Evolutionary conservation across 2,329 filamentous ascomycete genomes (phyloP), one percentile per base, ranked within the genome.

Genomic region (Fusarium torulosum): DNA sequence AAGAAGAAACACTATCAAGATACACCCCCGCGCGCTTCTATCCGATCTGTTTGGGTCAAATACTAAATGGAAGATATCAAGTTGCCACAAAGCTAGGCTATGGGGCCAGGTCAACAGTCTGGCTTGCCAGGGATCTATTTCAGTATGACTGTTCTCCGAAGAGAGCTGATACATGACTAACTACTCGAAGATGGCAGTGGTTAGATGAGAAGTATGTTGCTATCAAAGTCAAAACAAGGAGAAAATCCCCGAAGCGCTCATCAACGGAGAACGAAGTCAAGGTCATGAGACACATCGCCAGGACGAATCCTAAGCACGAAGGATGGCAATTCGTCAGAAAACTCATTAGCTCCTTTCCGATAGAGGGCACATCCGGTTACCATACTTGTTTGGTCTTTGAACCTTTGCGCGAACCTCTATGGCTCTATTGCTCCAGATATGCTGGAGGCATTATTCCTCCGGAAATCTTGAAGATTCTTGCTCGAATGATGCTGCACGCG

Each of bases 321-420:
- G 66, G 70, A 7, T 68, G 61, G 60, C 53, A 71, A 19, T 74
- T 74, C 17, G 29, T 72, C 7, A 43, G 66, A 19, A 74, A 63
- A 19, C 55, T 74, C 3, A 27, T 35, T 5, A 59, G 59, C 27
- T 63, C 53, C 5, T 74, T 74, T 19, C 7, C 20, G 3, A 13
- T 71, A 7, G 43, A 67, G 1, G 51, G 52, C 2, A 40, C 21
- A 8, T 42, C 23, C 13, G 62, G 58, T 8, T 27, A 19, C 6
- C 70, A 74, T 17, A 6, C 41, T 8, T 73, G 72, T 11, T 57
- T 74, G 2, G 66, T 74, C 2, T 38, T 70, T 3, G 60, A 73
- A 4, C 46, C 70, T 9, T 43, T 74, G 2, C 69, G 69, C 5
- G 72, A 74, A 31, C 72, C 72, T n/a, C 51, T 74, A 8, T 72